These are phyloP conservation scores for Termitomyces sp. DNA, from an alignment of 768 basidiomycete genomes.

Conservation along the genomic window DNA sequence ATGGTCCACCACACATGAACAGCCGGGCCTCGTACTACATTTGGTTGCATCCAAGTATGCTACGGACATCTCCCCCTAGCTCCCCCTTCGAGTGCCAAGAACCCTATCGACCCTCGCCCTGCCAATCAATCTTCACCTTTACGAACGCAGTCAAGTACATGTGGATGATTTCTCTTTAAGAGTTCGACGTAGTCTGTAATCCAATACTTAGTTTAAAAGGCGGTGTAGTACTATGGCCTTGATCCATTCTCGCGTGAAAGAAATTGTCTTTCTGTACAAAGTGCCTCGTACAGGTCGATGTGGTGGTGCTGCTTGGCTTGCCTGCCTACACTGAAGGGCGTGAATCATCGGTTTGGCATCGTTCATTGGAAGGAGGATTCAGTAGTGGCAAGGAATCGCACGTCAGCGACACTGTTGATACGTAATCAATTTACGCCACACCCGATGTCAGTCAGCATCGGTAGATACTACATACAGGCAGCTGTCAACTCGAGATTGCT, in stretches of 20 bases:
- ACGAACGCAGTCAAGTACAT: too few species aligned
- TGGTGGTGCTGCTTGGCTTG: constrained; percentile 71
- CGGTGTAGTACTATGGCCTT: too few species aligned
- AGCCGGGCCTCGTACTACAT: too few species aligned
- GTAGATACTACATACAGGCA: neutral
- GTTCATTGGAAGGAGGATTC: constrained; percentile 53
- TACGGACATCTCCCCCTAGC: too few species aligned
- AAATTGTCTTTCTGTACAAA: constrained; percentile 72
- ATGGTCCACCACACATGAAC: too few species aligned
- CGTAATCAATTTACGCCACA: constrained; percentile 23
- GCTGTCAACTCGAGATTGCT: neutral
- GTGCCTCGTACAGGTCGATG: constrained; percentile 86
- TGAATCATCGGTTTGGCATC: constrained; percentile 88
- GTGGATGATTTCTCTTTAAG: too few species aligned
- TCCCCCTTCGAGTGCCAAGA: too few species aligned
- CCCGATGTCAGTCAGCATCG: neutral
- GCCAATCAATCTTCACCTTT: too few species aligned
- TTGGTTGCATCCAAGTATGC: too few species aligned
- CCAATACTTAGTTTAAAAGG: too few species aligned
- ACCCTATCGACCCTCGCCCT: too few species aligned
- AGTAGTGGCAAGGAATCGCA: constrained; percentile 16
- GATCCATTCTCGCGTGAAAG: constrained; percentile 90
- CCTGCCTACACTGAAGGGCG: constrained; percentile 76
- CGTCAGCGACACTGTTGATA: constrained; percentile 37
- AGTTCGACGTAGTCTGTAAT: too few species aligned